Evolutionary conservation across 305 asterid genomes (phyloP), one percentile per base, ranked within the genome.

Genomic region (Euphrasia arctica): DNA sequence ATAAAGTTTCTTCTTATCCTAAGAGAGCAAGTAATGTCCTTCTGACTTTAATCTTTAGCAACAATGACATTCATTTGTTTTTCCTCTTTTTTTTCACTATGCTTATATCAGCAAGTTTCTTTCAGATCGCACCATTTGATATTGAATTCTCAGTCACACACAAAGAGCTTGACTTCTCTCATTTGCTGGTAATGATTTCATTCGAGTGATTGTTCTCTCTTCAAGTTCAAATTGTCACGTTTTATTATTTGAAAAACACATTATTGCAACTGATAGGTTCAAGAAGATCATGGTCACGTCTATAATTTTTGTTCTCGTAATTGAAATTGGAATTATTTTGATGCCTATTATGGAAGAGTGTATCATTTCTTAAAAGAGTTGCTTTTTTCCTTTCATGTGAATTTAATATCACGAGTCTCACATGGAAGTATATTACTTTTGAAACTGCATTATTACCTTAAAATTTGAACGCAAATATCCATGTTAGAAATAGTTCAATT

Each of bases 141-240:
- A 90, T 94, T 8, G 99, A 90, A 79, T 94, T 94, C 80, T 94
- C 99, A 54, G 96, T 85, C 67, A 94, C 98, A 10, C 91, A 94
- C 79, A 94, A 90, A 85, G 99, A 94, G 83, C 97, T 94, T 70
- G 99, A 94, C 80, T 94, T 94, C 90, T 90, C 99, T 41, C 96
- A 94, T 86, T 77, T 94, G 78, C 82, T 94, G 99, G 99, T 94
- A 80, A 77, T 77, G 65, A 68, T 59, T 63, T 71, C 64, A 64
- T 58, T 2, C 63, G 22, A 47, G 58, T 64, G 62, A 10, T 39
- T 52, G 32, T 52, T 63, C 58, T 65, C 61, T 58, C 58, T 54
- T 64, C 66, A 32, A 32, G 5, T 5, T 32, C 5, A 4, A 60
- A 48, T 9, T 64, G 47, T 55, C 67, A 32, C 48, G 27, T 59